phyloP scores from a whole-genome alignment of 306 rosid genomes.

The Psophocarpus tetragonolobus region DNA sequence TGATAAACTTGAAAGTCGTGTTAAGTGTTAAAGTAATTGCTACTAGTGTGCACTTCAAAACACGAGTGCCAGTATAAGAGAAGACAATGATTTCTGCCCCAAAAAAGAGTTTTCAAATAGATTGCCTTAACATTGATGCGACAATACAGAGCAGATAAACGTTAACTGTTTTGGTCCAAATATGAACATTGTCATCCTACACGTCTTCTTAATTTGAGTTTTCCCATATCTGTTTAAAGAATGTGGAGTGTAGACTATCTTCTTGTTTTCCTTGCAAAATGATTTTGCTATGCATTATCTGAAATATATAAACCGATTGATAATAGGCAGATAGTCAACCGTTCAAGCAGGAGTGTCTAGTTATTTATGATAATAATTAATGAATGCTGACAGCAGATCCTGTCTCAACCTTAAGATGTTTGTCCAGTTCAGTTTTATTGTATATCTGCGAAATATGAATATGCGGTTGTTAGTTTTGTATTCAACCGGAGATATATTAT shows the following conservation, averaged over 20 bases:
- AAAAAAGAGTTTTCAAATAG: neutral
- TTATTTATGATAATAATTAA: conserved; percentile 21
- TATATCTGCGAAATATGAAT: neutral
- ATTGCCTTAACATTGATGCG: conserved; percentile 15
- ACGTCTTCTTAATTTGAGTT: conserved; percentile 25
- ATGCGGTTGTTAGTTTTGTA: conserved; percentile 20
- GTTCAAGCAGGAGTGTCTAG: conserved; percentile 8
- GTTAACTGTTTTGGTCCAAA: conserved; percentile 24
- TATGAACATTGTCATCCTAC: conserved; percentile 28
- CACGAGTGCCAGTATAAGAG: conserved; percentile 1
- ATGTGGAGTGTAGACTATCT: neutral
- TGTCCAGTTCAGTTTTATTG: conserved; percentile 11
- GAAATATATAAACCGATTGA: conserved; percentile 5
- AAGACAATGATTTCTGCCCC: neutral
- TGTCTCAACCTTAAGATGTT: conserved; percentile 31
- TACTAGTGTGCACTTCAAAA: conserved; percentile 29
- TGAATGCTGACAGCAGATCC: conserved; percentile 18
- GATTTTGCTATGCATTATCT: conserved; percentile 1
- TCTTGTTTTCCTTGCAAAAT: conserved; percentile 23
- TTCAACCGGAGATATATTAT: conserved; percentile 24
- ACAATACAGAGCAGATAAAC: conserved; percentile 21
- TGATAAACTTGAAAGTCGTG: conserved; percentile 27
- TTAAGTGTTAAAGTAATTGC: conserved; percentile 27
- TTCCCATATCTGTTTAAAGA: conserved; percentile 5
- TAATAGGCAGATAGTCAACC: conserved; percentile 16